Evolutionary conservation across 2,329 filamentous ascomycete genomes (phyloP), one percentile per base, ranked within the genome.

Genomic region (Pyrenochaeta sp.): DNA sequence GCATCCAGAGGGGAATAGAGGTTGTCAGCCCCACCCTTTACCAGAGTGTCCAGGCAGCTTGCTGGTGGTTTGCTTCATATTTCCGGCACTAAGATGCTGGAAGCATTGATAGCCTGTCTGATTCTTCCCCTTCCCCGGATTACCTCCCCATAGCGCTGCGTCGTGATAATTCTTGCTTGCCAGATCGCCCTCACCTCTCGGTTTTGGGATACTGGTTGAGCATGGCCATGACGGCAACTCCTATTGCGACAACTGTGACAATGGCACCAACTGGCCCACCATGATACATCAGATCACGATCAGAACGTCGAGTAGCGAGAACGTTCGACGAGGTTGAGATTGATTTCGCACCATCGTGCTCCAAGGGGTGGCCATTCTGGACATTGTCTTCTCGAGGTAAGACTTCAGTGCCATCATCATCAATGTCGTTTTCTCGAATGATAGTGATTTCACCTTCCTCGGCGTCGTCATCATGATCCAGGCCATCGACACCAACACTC

Each of bases 181-280:
- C 3, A 29, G 29, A 21, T 14, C 19, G 11, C 32, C 15, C 51
- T 76, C 73, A 77, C 51, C 74, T 66, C 42, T 77, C 74, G 11
- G 71, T 65, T 48, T 74, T 75, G 22, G 73, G 72, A 63, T 74
- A 76, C 31, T 72, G 69, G 42, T 73, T 73, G 28, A 73, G 59
- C 56, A 65, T 72, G 20, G 68, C 63, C 71, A 74, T 74, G 37
- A 73, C 63, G 32, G 68, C 71, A 11, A 73, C 63, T 41, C 71
- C 71, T 19, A 73, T 55, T 38, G 71, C 63, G 34, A 74, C 68
- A n/a, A 73, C 67, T 7, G 66, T 66, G 17, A 73, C 51, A 37
- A 72, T 71, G 15, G 67, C 67, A 22, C 69, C 66, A 24, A 65
- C 68, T 7, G 71, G 70, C 7, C 63, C 67, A n/a, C 68, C 67